Conservation (phyloP, 116 monocot species). For the Trichopus zeylanicus region DNA sequence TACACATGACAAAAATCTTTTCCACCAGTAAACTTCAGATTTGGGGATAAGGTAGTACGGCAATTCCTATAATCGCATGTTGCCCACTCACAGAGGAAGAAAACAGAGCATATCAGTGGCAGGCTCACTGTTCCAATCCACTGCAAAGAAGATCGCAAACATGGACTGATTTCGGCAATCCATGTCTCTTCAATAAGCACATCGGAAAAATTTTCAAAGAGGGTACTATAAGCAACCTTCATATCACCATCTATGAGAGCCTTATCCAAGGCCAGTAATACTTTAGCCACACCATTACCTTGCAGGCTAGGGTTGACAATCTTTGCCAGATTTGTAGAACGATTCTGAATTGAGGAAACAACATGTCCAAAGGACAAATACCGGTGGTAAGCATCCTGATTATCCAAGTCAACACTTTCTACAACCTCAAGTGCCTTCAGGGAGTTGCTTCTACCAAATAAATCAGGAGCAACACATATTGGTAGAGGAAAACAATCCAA, state of each 20-base stretch:
- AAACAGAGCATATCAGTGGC: conserved; percentile 66
- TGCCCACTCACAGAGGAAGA: conserved; percentile 97
- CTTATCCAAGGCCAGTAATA: conserved; percentile 75
- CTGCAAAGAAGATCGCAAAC: conserved; percentile 71
- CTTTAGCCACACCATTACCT: conserved; percentile 74
- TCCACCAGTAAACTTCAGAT: conserved; percentile 56
- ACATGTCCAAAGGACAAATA: conserved; percentile 65
- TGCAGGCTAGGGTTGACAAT: conserved; percentile 60
- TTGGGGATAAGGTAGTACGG: conserved; percentile 33
- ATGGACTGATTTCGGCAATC: conserved; percentile 90
- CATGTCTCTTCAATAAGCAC: conserved; percentile 58
- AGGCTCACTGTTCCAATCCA: conserved; percentile 67
- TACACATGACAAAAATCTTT: conserved; percentile 84
- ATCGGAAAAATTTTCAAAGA: conserved; percentile 87
- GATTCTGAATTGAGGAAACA: conserved; percentile 58
- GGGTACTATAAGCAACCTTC: conserved; percentile 54
- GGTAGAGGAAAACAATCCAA: conserved; percentile 85
- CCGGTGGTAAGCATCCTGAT: conserved; percentile 39
- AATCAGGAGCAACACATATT: conserved; percentile 54
- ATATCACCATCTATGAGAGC: conserved; percentile 58
- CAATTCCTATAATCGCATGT: conserved; percentile 90
- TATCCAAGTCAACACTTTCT: conserved; percentile 19
- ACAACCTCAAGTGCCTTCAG: conserved; percentile 20
- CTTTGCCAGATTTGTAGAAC: conserved; percentile 66
- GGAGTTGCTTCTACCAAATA: conserved; percentile 16